These are phyloP conservation scores for Dictyostelium intermedium DNA, from an alignment of 78 protist genomes.

Conservation along the genomic window DNA sequence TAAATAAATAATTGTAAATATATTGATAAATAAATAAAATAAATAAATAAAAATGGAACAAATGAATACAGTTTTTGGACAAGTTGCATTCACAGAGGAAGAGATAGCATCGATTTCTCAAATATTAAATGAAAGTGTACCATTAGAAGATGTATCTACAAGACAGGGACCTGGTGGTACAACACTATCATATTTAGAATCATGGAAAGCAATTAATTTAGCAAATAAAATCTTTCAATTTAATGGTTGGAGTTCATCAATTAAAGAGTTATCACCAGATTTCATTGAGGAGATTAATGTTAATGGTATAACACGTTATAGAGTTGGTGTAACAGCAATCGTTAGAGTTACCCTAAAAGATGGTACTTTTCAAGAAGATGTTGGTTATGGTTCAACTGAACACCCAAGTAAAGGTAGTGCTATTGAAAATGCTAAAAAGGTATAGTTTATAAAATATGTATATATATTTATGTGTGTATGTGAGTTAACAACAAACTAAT, in stretches of 20 bases:
- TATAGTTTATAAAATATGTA: not conserved
- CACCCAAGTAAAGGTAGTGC: slow-evolving; percentile 73
- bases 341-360: slow-evolving; percentile 78
- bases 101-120: not conserved
- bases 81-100: slow-evolving; percentile 9
- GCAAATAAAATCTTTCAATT: slow-evolving; percentile 87
- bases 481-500: too few species aligned
- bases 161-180: slow-evolving; percentile 21
- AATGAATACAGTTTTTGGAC: slow-evolving; percentile 39
- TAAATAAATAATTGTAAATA: not conserved
- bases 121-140: not conserved
- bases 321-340: slow-evolving; percentile 41
- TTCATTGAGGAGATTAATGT: slow-evolving; percentile 42
- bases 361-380: slow-evolving; percentile 90
- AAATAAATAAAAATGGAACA: not conserved
- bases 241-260: slow-evolving; percentile 84
- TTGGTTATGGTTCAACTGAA: slow-evolving; percentile 81
- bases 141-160: slow-evolving; percentile 6
- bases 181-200: slow-evolving; percentile 67
- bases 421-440: slow-evolving; percentile 86
- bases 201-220: slow-evolving; percentile 83
- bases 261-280: slow-evolving; percentile 65
- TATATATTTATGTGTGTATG: not conserved
- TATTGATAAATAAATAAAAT: not conserved
- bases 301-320: slow-evolving; percentile 2